These are phyloP conservation scores for Aspergillus sclerotioniger DNA, from an alignment of 495 filamentous ascomycete species.

Conservation along the genomic window DNA sequence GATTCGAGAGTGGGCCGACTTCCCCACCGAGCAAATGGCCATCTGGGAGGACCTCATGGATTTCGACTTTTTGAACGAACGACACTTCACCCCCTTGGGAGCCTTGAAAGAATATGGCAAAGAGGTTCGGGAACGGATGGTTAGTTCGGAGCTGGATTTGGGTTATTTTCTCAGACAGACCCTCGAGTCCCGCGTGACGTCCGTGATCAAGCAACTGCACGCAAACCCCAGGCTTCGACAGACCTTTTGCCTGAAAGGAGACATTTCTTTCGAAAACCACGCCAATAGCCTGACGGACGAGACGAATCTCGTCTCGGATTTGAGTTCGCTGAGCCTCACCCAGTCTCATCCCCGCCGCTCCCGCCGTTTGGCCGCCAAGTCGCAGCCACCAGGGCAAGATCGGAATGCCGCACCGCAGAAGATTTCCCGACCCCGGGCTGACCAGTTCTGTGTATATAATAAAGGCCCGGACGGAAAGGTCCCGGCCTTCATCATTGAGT, in stretches of 20 bases:
- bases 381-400: slow-evolving; percentile 1
- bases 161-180: slow-evolving; percentile 10
- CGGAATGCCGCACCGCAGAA: slow-evolving; percentile 1
- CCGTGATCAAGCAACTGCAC: slow-evolving; percentile 10
- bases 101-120: slow-evolving; percentile 15
- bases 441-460: slow-evolving; percentile 46
- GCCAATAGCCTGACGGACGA: slow-evolving; percentile 27
- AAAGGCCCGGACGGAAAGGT: slow-evolving; percentile 24
- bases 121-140: slow-evolving; percentile 4
- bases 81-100: slow-evolving; percentile 11
- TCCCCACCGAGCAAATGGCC: slow-evolving; percentile 8
- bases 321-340: slow-evolving; percentile 7
- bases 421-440: slow-evolving; percentile 21
- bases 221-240: slow-evolving; percentile 8
- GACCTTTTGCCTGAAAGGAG: slow-evolving; percentile 19
- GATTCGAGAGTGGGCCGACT: slow-evolving; percentile 14
- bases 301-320: slow-evolving; percentile 4
- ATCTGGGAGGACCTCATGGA: slow-evolving; percentile 15
- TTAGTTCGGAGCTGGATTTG: slow-evolving; percentile 14
- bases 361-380: slow-evolving; percentile 2
- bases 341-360: slow-evolving; percentile 11
- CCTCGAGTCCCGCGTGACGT: slow-evolving; percentile 10
- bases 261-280: slow-evolving; percentile 27
- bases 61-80: slow-evolving; percentile 9
- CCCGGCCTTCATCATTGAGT: slow-evolving; percentile 36